phyloP scores from a whole-genome alignment of 345 rosid species.

The Corchorus capsularis region DNA sequence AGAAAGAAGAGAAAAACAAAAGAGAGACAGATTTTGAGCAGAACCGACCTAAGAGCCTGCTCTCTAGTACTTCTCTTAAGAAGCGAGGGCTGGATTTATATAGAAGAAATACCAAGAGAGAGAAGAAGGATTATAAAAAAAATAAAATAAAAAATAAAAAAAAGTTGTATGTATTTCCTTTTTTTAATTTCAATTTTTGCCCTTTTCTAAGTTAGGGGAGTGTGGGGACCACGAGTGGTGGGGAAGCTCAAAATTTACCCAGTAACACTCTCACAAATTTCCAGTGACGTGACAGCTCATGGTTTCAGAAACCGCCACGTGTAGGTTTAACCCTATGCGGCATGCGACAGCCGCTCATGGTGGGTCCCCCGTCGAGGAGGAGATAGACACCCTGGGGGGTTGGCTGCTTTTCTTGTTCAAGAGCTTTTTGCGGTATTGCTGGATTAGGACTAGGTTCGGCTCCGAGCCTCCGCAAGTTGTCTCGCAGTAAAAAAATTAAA shows the following conservation, averaged over 20 bases:
- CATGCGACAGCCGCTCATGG: slow-evolving; percentile 58
- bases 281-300: slow-evolving; percentile 31
- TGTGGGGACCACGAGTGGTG: slow-evolving; percentile 30
- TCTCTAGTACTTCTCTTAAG: background rate
- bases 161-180: background rate
- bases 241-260: background rate
- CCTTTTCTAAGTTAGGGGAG: background rate
- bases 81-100: slow-evolving; percentile 30
- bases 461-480: slow-evolving; percentile 40
- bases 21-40: background rate
- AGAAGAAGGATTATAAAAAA: background rate
- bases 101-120: slow-evolving; percentile 10
- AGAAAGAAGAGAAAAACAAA: background rate
- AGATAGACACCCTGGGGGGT: background rate
- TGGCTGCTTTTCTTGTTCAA: background rate
- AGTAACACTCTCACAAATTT: background rate
- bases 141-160: too few species aligned
- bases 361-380: slow-evolving; percentile 40
- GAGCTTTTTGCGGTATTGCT: background rate
- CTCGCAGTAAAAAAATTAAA: background rate
- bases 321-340: slow-evolving; percentile 43
- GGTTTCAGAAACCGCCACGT: slow-evolving; percentile 39
- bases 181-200: too few species aligned
- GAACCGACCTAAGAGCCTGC: slow-evolving; percentile 17
- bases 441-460: slow-evolving; percentile 33